phyloP scores from a whole-genome alignment of 78 protist genomes.

The Dictyostelium capitatum region DNA sequence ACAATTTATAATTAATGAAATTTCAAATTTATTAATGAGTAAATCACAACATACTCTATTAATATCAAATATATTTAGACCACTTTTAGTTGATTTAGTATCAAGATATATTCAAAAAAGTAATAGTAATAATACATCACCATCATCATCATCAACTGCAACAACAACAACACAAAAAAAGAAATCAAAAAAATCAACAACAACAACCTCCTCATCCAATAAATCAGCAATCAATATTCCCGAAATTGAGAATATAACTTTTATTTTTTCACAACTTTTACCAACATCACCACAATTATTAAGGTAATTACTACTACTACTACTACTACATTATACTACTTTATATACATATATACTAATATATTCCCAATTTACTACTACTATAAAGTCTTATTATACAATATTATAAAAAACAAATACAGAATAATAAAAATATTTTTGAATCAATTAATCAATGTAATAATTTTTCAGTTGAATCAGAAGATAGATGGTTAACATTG shows the following conservation, averaged over 20 bases:
- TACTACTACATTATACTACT: background rate
- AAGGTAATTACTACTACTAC: slow-evolving; percentile 16
- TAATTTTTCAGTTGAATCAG: slow-evolving; percentile 16
- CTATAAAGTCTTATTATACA: slow-evolving; percentile 47
- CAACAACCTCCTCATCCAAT: background rate
- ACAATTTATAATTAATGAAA: slow-evolving; percentile 17
- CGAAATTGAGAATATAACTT: slow-evolving; percentile 37
- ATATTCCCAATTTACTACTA: background rate
- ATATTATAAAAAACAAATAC: slow-evolving; percentile 30
- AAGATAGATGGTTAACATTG: slow-evolving; percentile 47
- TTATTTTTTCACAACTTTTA: slow-evolving; percentile 42
- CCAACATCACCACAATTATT: slow-evolving; percentile 73
- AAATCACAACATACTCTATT: background rate
- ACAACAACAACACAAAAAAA: background rate
- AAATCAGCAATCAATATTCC: slow-evolving; percentile 13
- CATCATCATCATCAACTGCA: background rate
- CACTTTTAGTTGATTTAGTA: slow-evolving; percentile 55
- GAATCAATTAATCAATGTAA: slow-evolving; percentile 17
- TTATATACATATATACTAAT: too few species aligned
- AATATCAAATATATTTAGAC: slow-evolving; percentile 45
- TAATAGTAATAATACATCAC: background rate
- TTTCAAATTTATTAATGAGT: slow-evolving; percentile 48
- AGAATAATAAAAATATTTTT: slow-evolving; percentile 21
- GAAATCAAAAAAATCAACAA: background rate
- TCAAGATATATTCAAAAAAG: slow-evolving; percentile 23